Conservation (phyloP, 805 yeast species). For the Diddensiella santjacobensis region DNA sequence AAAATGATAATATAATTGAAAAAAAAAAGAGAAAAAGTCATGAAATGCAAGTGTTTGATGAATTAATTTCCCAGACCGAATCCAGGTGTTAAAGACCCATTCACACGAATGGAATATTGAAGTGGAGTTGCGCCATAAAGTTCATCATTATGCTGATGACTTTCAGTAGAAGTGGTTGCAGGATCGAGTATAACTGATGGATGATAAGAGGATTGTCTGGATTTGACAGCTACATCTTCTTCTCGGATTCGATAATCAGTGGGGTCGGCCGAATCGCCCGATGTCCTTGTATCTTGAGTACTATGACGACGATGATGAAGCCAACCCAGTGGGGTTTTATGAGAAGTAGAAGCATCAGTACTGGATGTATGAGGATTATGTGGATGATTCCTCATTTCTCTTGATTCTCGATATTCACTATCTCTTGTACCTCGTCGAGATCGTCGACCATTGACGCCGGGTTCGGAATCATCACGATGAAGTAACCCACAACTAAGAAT, state of each 20-base stretch:
- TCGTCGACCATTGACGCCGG: neutral
- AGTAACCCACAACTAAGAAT: neutral
- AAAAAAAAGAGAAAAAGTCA: too few species aligned
- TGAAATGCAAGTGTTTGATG: constrained; percentile 1
- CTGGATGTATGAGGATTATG: neutral
- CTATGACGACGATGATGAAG: neutral
- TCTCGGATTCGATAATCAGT: constrained; percentile 12
- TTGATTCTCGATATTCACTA: neutral
- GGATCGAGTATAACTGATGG: neutral
- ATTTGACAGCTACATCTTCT: constrained; percentile 12
- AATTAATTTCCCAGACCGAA: constrained; percentile 2
- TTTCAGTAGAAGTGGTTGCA: neutral
- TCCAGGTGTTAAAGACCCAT: constrained; percentile 11
- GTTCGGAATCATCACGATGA: neutral
- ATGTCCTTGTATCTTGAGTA: neutral
- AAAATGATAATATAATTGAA: too few species aligned
- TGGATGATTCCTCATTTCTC: neutral
- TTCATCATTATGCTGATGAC: neutral
- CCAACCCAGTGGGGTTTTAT: neutral
- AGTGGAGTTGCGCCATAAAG: neutral
- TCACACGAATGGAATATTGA: constrained; percentile 5
- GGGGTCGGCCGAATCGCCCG: neutral
- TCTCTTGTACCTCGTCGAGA: neutral
- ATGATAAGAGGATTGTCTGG: neutral
- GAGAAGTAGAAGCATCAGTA: neutral